These are phyloP conservation scores for Polymyxa betae DNA, from an alignment of 208 protist species.

Conservation along the genomic window DNA sequence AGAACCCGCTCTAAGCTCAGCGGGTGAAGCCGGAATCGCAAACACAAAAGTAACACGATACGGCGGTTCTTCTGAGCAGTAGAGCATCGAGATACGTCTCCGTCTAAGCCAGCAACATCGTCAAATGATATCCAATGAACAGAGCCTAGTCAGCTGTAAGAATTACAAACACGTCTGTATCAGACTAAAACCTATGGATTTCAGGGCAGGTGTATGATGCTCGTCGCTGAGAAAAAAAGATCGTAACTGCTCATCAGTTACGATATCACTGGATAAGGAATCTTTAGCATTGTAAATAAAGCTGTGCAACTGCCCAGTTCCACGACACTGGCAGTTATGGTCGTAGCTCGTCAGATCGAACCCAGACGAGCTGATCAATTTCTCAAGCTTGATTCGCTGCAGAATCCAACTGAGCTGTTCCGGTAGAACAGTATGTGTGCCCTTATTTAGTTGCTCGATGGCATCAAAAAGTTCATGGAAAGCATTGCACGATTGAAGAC, in stretches of 20 bases:
- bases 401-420: constrained; percentile 29
- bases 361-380: background rate
- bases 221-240: background rate
- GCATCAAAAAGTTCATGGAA: constrained; percentile 2
- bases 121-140: constrained; percentile 24
- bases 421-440: background rate
- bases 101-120: constrained; percentile 13
- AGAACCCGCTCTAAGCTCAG: background rate
- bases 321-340: background rate
- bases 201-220: background rate
- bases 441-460: background rate
- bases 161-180: background rate
- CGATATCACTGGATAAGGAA: background rate
- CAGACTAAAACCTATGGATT: background rate
- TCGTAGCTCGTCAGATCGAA: background rate
- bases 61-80: constrained; percentile 7
- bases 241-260: background rate
- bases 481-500: background rate
- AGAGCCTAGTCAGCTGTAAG: background rate
- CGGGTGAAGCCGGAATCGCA: constrained; percentile 21
- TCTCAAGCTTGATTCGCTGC: background rate
- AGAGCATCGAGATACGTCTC: background rate
- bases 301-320: background rate
- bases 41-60: background rate
- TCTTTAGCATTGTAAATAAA: background rate